phyloP scores from a whole-genome alignment of 78 protist species.

The Dictyostelium purpureum region DNA sequence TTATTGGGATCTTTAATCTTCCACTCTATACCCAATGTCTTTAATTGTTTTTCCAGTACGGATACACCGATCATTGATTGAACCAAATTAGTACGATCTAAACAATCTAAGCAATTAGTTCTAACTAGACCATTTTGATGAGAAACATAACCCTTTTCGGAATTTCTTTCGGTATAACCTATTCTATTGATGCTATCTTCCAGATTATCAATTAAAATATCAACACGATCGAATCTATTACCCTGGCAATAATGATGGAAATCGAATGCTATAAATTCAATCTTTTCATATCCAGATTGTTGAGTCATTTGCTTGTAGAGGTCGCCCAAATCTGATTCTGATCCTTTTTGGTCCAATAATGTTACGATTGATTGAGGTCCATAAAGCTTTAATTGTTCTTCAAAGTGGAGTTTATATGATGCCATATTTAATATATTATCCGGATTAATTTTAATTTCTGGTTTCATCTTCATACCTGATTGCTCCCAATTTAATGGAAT shows the following conservation, averaged over 20 bases:
- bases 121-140: slow-evolving; percentile 87
- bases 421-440: not conserved
- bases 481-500: slow-evolving; percentile 81
- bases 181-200: not conserved
- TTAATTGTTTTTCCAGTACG: not conserved
- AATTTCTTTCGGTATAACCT: slow-evolving; percentile 27
- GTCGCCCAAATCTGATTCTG: slow-evolving; percentile 71
- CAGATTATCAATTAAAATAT: slow-evolving; percentile 21
- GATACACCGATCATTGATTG: slow-evolving; percentile 79
- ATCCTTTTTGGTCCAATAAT: slow-evolving; percentile 78
- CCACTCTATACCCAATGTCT: not conserved
- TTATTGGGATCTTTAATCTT: not conserved
- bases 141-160: not conserved
- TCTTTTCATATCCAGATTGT: not conserved
- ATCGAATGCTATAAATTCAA: slow-evolving; percentile 48
- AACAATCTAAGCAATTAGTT: slow-evolving; percentile 96
- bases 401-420: slow-evolving; percentile 45
- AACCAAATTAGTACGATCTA: slow-evolving; percentile 97
- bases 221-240: slow-evolving; percentile 58
- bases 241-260: slow-evolving; percentile 74
- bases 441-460: slow-evolving; percentile 22
- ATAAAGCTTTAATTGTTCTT: slow-evolving; percentile 61
- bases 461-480: slow-evolving; percentile 61
- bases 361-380: slow-evolving; percentile 61
- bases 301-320: not conserved